A percentile compares a stretch with the other conserved stretches of the same genome.
Evolutionary conservation across 2,329 filamentous ascomycete genomes (phyloP).

Genomic region (Chaetothyriales sp.): DNA sequence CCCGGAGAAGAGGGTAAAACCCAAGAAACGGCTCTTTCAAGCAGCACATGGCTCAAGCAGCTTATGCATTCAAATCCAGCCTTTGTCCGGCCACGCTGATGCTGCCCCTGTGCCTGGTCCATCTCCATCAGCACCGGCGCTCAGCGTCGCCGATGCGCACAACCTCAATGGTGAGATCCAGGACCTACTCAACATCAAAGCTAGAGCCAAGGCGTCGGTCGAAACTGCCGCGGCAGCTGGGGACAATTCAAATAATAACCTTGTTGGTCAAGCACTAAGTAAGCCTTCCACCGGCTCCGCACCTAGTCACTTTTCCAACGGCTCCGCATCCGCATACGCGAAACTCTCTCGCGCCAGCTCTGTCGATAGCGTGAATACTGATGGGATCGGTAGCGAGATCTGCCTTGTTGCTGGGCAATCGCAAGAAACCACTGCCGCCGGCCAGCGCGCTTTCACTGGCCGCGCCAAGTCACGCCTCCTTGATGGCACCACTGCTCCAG

Average conservation of each 20-base stretch:
- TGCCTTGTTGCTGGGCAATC: slow-evolving; percentile 8
- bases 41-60: slow-evolving; percentile 6
- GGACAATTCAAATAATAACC: slow-evolving; percentile 21
- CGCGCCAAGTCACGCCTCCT: slow-evolving; percentile 17
- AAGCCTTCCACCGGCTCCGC: slow-evolving; percentile 28
- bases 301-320: slow-evolving; percentile 26
- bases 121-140: slow-evolving; percentile 1
- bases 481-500: slow-evolving; percentile 14
- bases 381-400: slow-evolving; percentile 23
- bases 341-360: slow-evolving; percentile 33
- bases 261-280: slow-evolving; percentile 31
- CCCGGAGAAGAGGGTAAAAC: neutral
- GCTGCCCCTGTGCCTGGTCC: neutral
- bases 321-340: slow-evolving; percentile 20
- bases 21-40: slow-evolving; percentile 5
- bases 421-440: slow-evolving; percentile 4
- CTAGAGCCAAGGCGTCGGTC: slow-evolving; percentile 14
- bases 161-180: slow-evolving; percentile 27
- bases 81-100: slow-evolving; percentile 7
- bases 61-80: slow-evolving; percentile 1
- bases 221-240: slow-evolving; percentile 14
- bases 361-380: slow-evolving; percentile 35
- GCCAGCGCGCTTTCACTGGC: slow-evolving; percentile 8
- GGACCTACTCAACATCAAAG: slow-evolving; percentile 29
- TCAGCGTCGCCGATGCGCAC: slow-evolving; percentile 4